Conservation (phyloP, 1,284 basidiomycete genomes). For the Abortiporus biennis region DNA sequence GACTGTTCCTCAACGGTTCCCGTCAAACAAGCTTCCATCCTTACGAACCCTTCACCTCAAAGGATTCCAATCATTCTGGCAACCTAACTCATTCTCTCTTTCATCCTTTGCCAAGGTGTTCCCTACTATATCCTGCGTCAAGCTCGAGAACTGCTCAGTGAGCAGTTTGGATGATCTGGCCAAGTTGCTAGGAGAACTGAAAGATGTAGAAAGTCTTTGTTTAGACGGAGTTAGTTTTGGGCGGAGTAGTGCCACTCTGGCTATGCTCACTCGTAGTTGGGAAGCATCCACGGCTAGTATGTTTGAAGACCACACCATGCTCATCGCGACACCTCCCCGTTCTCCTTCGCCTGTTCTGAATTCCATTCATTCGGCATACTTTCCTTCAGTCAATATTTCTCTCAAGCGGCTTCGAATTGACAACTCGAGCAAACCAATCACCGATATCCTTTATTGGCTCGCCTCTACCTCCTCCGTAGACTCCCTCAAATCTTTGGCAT, state of each 20-base stretch:
- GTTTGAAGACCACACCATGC: too few relatives aligned
- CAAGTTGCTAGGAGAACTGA: conserved; percentile 1
- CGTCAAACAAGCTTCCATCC: neutral
- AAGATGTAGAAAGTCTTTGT: neutral
- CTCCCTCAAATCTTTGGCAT: neutral
- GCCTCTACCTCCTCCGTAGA: neutral
- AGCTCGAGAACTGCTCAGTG: too few relatives aligned
- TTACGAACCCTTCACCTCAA: conserved; percentile 3
- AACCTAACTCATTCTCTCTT: conserved; percentile 4
- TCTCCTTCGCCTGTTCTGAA: too few relatives aligned
- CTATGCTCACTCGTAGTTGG: too few relatives aligned
- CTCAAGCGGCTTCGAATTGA: conserved; percentile 1
- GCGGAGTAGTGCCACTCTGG: too few relatives aligned
- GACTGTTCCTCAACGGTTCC: neutral
- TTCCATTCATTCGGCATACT: neutral
- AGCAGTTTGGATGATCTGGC: too few relatives aligned
- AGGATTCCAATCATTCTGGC: conserved; percentile 6
- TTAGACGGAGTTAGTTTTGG: conserved; percentile 2
- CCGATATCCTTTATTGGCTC: neutral
- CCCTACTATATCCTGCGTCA: too few relatives aligned
- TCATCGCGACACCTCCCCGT: too few relatives aligned
- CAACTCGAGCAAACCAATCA: neutral
- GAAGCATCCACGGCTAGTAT: too few relatives aligned
- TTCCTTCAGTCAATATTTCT: conserved; percentile 1
- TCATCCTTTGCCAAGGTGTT: conserved; percentile 3